A percentile compares a stretch with the other conserved stretches of the same genome.
phyloP scores from a whole-genome alignment of 441 rosid species.

The Eugenia klotzschiana region DNA sequence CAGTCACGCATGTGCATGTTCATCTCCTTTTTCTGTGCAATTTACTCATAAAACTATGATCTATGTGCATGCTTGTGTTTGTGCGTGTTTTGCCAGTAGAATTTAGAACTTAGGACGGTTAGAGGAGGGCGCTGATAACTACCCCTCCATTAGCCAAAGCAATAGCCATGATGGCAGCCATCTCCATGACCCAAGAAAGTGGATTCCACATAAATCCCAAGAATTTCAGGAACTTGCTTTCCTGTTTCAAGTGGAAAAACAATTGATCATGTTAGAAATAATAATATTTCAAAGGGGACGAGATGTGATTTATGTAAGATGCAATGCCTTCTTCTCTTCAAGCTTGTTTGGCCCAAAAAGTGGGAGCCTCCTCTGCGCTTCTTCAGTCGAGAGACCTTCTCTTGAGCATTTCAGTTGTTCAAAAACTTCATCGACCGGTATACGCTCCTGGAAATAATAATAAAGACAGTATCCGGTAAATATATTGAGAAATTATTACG shows the following conservation, averaged over 20 bases:
- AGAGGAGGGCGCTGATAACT: not conserved
- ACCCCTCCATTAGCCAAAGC: conserved; percentile 53
- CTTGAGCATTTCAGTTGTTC: conserved; percentile 35
- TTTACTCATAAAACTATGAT: not conserved
- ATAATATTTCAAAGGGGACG: not conserved
- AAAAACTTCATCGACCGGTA: conserved; percentile 42
- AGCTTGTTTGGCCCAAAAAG: conserved; percentile 54
- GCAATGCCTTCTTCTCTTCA: conserved; percentile 39
- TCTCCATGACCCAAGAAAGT: conserved; percentile 58
- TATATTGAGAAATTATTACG: not conserved
- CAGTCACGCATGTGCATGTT: not conserved
- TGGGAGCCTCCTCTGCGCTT: conserved; percentile 32
- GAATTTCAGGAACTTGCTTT: conserved; percentile 16
- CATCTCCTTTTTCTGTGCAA: not conserved
- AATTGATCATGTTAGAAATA: not conserved
- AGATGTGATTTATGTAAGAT: not conserved
- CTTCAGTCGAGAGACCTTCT: conserved; percentile 34
- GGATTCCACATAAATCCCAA: conserved; percentile 69
- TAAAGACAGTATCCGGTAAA: not conserved
- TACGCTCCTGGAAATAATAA: conserved; percentile 25
- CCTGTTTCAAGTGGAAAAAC: conserved; percentile 5
- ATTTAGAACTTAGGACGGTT: not conserved
- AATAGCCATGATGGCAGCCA: conserved; percentile 54
- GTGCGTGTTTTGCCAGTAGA: not conserved
- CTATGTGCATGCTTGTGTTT: not conserved